Evolutionary conservation across 2,329 filamentous ascomycete genomes (phyloP).

Genomic region (Immersiporthe knoxdaviesiana): DNA sequence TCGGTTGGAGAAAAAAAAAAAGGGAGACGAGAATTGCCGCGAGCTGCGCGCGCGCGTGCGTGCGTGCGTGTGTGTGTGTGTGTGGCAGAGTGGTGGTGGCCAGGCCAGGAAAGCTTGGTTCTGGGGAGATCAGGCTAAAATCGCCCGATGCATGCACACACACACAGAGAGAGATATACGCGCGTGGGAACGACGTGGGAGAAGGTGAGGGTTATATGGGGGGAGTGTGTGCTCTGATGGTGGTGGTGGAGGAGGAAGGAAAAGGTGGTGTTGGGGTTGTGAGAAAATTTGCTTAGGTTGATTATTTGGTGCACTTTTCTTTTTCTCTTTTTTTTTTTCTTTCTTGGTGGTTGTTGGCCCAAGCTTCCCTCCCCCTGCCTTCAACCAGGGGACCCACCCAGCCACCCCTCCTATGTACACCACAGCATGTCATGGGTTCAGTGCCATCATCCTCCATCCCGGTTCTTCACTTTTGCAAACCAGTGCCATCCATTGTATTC

Average conservation of each 20-base stretch:
- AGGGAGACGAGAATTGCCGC: not conserved
- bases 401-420: too few relatives aligned
- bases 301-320: not conserved
- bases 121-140: constrained; percentile 1
- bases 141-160: not conserved
- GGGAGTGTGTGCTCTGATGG: not conserved
- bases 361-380: not conserved
- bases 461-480: not conserved
- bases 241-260: not conserved
- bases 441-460: not conserved
- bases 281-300: not conserved
- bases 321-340: not conserved
- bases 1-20: not conserved
- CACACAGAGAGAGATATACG: not conserved
- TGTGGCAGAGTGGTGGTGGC: not conserved
- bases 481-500: not conserved
- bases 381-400: not conserved
- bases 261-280: not conserved
- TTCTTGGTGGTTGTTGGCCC: not conserved
- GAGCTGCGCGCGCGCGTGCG: not conserved
- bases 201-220: too few relatives aligned
- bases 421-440: not conserved
- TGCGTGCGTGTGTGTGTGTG: not conserved
- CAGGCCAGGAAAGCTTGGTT: not conserved
- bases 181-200: not conserved